Percentiles rank a stretch among this genome's conserved stretches.
Conservation (phyloP, 495 filamentous ascomycete genomes). For the Penicillium bovifimosum region DNA sequence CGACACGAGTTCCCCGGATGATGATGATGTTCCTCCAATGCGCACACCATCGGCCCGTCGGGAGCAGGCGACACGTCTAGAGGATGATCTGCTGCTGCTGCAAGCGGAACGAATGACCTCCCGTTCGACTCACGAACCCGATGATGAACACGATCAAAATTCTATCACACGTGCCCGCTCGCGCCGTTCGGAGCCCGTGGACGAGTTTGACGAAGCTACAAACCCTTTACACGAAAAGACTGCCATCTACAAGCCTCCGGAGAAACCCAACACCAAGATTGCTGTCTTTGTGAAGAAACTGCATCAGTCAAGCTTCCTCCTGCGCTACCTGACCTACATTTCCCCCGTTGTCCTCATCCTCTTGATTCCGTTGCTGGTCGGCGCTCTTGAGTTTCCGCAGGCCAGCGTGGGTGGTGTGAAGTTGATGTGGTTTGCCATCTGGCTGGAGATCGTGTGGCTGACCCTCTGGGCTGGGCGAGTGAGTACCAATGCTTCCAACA, state of each 20-base stretch:
- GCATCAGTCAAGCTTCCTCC: conserved; percentile 67
- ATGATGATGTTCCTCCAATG: conserved; percentile 23
- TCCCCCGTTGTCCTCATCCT: conserved; percentile 67
- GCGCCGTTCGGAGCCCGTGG: conserved; percentile 54
- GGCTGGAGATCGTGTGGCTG: conserved; percentile 91
- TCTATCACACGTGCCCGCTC: conserved; percentile 49
- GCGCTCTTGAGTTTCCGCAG: conserved; percentile 56
- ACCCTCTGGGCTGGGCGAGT: conserved; percentile 79
- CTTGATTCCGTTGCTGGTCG: conserved; percentile 76
- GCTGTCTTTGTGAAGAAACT: conserved; percentile 59
- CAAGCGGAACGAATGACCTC: conserved; percentile 74
- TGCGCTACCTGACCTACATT: conserved; percentile 87
- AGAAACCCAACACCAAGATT: conserved; percentile 57
- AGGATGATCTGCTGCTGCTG: conserved; percentile 80
- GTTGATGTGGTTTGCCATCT: conserved; percentile 88
- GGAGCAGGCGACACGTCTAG: conserved; percentile 66
- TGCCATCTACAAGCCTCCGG: conserved; percentile 61
- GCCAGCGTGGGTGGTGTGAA: conserved; percentile 70
- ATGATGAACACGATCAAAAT: conserved; percentile 29
- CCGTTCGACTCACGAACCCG: conserved; percentile 43
- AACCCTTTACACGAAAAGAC: conserved; percentile 69
- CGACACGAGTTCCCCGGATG: conserved; percentile 27
- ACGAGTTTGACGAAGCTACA: conserved; percentile 77
- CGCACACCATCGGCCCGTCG: conserved; percentile 49
- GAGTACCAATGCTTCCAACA: conserved; percentile 17